Base-by-base conservation (phyloP, 2,329 filamentous ascomycete species). In the Venturia nashicola region DNA sequence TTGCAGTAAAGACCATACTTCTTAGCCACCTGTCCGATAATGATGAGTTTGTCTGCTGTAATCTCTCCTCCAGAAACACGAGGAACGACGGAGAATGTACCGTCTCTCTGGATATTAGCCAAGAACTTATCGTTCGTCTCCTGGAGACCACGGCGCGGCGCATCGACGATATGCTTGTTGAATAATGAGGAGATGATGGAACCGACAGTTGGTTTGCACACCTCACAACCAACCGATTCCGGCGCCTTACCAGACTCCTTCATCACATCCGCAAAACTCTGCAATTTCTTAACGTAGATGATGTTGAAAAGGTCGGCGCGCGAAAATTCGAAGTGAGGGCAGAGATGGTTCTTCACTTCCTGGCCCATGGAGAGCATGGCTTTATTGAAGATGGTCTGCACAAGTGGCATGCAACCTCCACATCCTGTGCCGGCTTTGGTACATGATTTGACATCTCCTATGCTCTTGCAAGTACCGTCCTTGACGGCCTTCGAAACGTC, bases 341-440 rank as follows among this genome's bases (percentile, higher is more conserved):
- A 96, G 11, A 96, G 73, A 74, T 95, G 81, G 74, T 96, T 96
- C 70, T 88, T 90, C 64, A 96, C 87, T 73, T 95, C 90, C 67
- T 91, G 84, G 63, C 91, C 91, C 86, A 94, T 89, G 12, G 85
- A 85, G 59, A 85, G 80, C 89, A 96, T 92, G 39, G 90, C 87
- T 72, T 87, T 87, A 80, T 92, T 94, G 83, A 96, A 95, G 71
- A 96, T 95, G 67, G 86, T 88, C 64, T 90, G 90, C 2, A 96
- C 88, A 5, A 96, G 82, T 6, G 91, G 91, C 83, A 96, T 86
- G 72, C 91, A 96, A 8, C 91, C 91, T 68, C 91, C 91, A 71
- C 91, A 96, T 2, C 91, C 91, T 0, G 90, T 96, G 48, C 91
- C 91, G 20, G 91, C 91, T 74, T 96, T 96, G 18, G 91, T 96